These are phyloP conservation scores for Sporisorium graminicola DNA, from an alignment of 1,284 basidiomycete genomes.

Conservation along the genomic window DNA sequence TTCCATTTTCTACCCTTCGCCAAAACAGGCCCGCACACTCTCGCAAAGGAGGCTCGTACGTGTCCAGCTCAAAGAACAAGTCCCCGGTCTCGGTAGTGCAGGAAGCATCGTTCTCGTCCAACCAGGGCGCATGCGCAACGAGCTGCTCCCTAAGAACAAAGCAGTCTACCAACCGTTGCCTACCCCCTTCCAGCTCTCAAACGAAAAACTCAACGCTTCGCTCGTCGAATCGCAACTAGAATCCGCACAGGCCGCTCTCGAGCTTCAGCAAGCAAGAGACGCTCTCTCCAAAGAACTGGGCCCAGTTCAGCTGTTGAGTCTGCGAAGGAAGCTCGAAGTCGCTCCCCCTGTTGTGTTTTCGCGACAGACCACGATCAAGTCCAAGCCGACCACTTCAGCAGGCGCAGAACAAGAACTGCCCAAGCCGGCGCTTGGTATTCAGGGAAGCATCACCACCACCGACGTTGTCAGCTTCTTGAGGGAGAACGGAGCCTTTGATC, in stretches of 20 bases:
- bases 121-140: slow-evolving; percentile 51
- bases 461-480: slow-evolving; percentile 38
- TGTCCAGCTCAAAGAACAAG: slow-evolving; percentile 33
- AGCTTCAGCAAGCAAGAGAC: slow-evolving; percentile 29
- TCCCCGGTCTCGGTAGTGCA: slow-evolving; percentile 35
- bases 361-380: slow-evolving; percentile 37
- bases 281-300: slow-evolving; percentile 34
- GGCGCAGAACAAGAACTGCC: slow-evolving; percentile 23
- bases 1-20: neutral
- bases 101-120: slow-evolving; percentile 42
- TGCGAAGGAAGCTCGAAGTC: slow-evolving; percentile 40
- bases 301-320: slow-evolving; percentile 41
- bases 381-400: neutral
- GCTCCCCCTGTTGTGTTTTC: slow-evolving; percentile 34
- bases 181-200: slow-evolving; percentile 33
- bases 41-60: slow-evolving; percentile 51
- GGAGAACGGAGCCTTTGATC: slow-evolving; percentile 36
- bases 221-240: slow-evolving; percentile 32
- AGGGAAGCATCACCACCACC: slow-evolving; percentile 36
- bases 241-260: slow-evolving; percentile 18
- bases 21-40: slow-evolving; percentile 45
- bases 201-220: slow-evolving; percentile 18
- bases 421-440: slow-evolving; percentile 37
- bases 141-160: slow-evolving; percentile 29
- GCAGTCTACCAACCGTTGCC: slow-evolving; percentile 46